Base-by-base conservation (phyloP, 1,284 basidiomycete genomes). In the Cutaneotrichosporon sp. region DNA sequence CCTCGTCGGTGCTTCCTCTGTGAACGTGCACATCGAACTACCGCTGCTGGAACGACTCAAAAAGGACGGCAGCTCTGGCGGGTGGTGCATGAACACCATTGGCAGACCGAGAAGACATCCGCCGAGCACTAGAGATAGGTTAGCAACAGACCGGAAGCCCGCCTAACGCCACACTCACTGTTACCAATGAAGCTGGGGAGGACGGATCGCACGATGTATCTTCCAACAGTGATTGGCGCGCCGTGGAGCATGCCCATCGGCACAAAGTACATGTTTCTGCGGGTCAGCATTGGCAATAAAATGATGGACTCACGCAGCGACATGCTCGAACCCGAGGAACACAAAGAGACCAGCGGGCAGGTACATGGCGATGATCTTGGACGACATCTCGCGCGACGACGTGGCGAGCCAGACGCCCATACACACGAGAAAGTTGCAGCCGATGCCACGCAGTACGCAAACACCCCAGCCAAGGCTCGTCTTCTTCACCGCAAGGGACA, bases 351-450 rank as follows among this genome's bases (percentile, higher is more conserved):
- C 73, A 52, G 79, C 72, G 9, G 79, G 79, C 69, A 80, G 72
- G 65, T 76, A 75, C n/a, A 73, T 59, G 2, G 73, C 75, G 32
- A 74, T 61, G 14, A 80, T 72, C 65, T 80, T 80, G 40, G 70
- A 71, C 16, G 73, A 60, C 11, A 70, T 72, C 60, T 80, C 79
- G 16, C 73, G 70, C 7, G 76, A 72, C 2, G 72, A 64, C 2
- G 69, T 57, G 10, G 72, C 75, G 40, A 78, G 75, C 69, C 74
- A 79, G 31, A 81, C 75, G 18, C 77, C 77, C 31, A 74, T 69
- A 65, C 74, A 75, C 31, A 81, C 78, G 18, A 80, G 66, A 56
- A 77, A 74, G 70, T 81, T 80, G 64, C 78, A 81, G 4, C 79
- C 78, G 57, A 81, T 80, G 10, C 71, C 77, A 4, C 78, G 66